These are phyloP conservation scores for Fusarium sp. DNA, from an alignment of 2,329 filamentous ascomycete genomes.

Conservation along the genomic window DNA sequence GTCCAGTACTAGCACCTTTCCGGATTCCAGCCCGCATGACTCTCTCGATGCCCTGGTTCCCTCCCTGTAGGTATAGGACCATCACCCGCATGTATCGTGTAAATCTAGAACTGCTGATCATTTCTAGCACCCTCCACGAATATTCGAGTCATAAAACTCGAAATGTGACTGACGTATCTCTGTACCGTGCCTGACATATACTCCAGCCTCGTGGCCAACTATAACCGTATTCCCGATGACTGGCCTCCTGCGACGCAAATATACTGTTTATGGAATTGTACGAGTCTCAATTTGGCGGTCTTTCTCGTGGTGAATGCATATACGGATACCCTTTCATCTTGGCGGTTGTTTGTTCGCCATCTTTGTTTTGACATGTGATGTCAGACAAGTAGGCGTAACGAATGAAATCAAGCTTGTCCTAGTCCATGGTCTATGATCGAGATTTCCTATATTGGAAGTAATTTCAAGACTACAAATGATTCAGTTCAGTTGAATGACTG, in stretches of 20 bases:
- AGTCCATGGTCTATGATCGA: slow-evolving; percentile 1
- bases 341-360: not conserved
- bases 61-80: too few relatives aligned
- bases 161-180: not conserved
- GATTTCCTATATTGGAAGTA: not conserved
- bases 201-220: not conserved
- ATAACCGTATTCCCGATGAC: not conserved
- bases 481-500: not conserved
- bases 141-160: not conserved
- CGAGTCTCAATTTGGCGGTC: not conserved
- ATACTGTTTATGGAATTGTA: not conserved
- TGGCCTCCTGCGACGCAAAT: not conserved
- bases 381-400: not conserved
- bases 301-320: not conserved
- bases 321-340: not conserved
- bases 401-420: not conserved
- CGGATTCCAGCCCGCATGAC: not conserved
- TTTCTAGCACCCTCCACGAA: not conserved
- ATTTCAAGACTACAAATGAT: not conserved
- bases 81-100: not conserved
- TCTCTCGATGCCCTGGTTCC: not conserved
- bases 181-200: not conserved
- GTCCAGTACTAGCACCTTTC: not conserved
- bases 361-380: not conserved
- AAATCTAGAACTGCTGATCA: slow-evolving; percentile 23